Evolutionary conservation across 441 rosid genomes (phyloP).

Genomic region (Eutrema salsugineum): DNA sequence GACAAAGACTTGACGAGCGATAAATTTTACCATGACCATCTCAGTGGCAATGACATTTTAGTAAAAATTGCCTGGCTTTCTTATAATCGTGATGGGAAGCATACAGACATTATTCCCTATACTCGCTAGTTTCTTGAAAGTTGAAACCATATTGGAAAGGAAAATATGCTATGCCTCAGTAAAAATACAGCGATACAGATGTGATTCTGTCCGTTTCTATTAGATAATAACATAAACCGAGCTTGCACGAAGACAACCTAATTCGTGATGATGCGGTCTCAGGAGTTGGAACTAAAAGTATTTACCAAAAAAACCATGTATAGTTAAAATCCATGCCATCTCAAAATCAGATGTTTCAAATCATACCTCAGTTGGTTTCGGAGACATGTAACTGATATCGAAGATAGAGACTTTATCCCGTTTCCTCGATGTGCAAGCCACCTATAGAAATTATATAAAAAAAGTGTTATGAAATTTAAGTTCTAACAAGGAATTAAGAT

Average conservation of each 20-base stretch:
- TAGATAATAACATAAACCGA: background rate
- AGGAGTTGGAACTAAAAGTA: background rate
- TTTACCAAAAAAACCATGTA: background rate
- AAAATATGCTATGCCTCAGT: background rate
- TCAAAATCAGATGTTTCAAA: background rate
- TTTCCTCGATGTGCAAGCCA: constrained; percentile 70
- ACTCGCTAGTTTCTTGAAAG: background rate
- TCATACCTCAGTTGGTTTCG: constrained; percentile 71
- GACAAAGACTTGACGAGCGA: background rate
- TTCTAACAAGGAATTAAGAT: background rate
- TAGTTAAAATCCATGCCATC: background rate
- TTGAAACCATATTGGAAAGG: background rate
- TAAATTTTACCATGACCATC: too few species aligned
- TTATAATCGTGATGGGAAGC: background rate
- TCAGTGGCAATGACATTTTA: background rate
- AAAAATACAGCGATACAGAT: background rate
- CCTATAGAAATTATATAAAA: constrained; percentile 38
- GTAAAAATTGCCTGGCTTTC: background rate
- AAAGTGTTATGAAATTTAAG: background rate
- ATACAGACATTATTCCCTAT: background rate
- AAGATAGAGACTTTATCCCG: constrained; percentile 57
- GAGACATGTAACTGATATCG: constrained; percentile 76
- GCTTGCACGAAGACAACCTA: background rate
- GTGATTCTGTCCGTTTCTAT: background rate
- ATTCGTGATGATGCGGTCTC: background rate